Conservation (phyloP, 768 basidiomycete genomes). For the Antrodiella citrinella region DNA sequence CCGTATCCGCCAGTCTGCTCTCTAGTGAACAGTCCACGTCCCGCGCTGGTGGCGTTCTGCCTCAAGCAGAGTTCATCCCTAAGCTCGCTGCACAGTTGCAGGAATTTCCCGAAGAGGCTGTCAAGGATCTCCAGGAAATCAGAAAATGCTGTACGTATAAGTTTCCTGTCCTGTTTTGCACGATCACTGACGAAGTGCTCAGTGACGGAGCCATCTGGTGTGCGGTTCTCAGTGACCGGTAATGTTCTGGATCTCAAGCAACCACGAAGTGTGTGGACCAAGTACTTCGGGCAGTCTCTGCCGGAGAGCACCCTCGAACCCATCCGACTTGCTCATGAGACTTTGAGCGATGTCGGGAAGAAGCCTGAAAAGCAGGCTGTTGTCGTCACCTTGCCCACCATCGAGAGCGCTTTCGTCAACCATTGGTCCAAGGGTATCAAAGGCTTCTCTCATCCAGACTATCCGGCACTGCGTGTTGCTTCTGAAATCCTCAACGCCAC, state of each 20-base stretch:
- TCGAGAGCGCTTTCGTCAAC: slow-evolving; percentile 84
- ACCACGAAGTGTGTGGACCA: slow-evolving; percentile 68
- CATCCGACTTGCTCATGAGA: slow-evolving; percentile 56
- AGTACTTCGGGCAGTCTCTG: slow-evolving; percentile 55
- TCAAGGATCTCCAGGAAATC: slow-evolving; percentile 69
- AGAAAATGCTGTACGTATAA: slow-evolving; percentile 50
- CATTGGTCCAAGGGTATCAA: slow-evolving; percentile 73
- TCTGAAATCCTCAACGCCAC: slow-evolving; percentile 84
- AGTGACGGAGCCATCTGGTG: slow-evolving; percentile 80
- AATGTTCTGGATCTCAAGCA: slow-evolving; percentile 62
- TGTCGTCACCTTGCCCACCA: slow-evolving; percentile 84
- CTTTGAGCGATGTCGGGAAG: slow-evolving; percentile 68
- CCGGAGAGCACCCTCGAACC: slow-evolving; percentile 52
- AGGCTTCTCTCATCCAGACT: slow-evolving; percentile 77
- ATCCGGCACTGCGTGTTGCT: slow-evolving; percentile 79
- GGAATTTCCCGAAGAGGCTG: slow-evolving; percentile 60
- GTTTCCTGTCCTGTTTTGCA: background rate
- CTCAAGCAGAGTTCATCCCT: slow-evolving; percentile 76
- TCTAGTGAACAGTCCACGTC: slow-evolving; percentile 65
- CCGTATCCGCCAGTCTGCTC: slow-evolving; percentile 59
- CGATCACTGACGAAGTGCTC: background rate
- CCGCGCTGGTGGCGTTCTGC: slow-evolving; percentile 57
- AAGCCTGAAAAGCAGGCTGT: slow-evolving; percentile 72
- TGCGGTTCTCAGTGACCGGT: slow-evolving; percentile 89
- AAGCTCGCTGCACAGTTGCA: slow-evolving; percentile 64